phyloP scores from a whole-genome alignment of 805 yeast genomes.

The Yarrowia sp. region DNA sequence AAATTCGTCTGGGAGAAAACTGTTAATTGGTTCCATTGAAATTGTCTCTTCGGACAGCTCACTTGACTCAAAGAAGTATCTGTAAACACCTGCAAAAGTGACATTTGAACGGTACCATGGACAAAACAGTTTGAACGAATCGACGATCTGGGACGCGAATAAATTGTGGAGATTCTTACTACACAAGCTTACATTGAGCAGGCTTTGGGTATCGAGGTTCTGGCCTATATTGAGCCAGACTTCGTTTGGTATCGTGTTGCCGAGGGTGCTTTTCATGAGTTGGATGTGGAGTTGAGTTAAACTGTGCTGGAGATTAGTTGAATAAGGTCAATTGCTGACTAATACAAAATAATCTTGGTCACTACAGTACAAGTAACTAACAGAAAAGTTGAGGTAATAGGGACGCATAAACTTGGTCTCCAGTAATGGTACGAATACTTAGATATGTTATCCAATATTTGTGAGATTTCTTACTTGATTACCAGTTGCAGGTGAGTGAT shows the following conservation, averaged over 20 bases:
- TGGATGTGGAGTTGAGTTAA: too few species aligned
- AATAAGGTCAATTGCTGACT: too few species aligned
- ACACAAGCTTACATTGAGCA: background rate
- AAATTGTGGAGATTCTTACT: background rate
- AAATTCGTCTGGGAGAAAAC: background rate
- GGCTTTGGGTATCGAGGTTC: background rate
- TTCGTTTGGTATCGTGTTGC: conserved; percentile 3
- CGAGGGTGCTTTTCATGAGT: background rate
- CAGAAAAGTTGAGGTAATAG: too few species aligned
- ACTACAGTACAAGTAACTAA: too few species aligned
- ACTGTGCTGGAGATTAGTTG: too few species aligned
- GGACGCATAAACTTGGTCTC: too few species aligned
- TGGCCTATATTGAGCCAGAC: background rate
- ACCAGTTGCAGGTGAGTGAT: too few species aligned
- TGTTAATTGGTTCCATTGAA: background rate
- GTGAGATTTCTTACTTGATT: too few species aligned
- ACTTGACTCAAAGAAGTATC: background rate
- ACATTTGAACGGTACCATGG: background rate
- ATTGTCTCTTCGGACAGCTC: background rate
- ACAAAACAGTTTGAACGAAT: background rate
- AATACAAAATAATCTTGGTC: too few species aligned
- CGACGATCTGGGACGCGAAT: background rate
- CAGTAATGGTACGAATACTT: too few species aligned
- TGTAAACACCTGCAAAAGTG: background rate
- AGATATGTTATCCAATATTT: too few species aligned